phyloP scores from a whole-genome alignment of 768 basidiomycete genomes.

The Dioszegia hungarica region DNA sequence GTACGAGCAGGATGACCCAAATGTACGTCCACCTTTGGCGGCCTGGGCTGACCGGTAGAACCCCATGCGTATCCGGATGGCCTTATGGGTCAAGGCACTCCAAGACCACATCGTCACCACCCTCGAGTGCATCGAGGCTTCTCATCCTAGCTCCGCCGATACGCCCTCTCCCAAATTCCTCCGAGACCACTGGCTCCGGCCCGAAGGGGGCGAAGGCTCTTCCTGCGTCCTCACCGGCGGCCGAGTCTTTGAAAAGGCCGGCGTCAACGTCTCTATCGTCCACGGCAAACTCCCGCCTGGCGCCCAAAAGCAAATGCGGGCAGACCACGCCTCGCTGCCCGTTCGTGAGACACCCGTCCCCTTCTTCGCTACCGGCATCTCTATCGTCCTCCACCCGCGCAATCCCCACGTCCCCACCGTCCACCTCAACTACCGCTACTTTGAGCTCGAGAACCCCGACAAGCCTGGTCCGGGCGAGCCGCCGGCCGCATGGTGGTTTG shows the following conservation, averaged over 20 bases:
- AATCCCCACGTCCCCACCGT: constrained; percentile 92
- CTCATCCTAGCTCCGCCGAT: constrained; percentile 48
- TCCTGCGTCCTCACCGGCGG: constrained; percentile 69
- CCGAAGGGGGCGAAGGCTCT: constrained; percentile 64
- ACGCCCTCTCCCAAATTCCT: constrained; percentile 56
- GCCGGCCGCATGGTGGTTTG: constrained; percentile 96
- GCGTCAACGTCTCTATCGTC: constrained; percentile 89
- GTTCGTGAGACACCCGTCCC: constrained; percentile 58
- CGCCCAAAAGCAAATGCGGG: constrained; percentile 90
- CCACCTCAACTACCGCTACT: constrained; percentile 95
- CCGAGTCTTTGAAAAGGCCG: constrained; percentile 84
- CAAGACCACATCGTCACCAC: constrained; percentile 73
- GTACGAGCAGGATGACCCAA: constrained; percentile 44
- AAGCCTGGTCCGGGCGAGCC: constrained; percentile 19
- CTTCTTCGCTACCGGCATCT: constrained; percentile 89
- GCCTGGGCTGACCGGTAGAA: constrained; percentile 26
- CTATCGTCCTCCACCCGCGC: constrained; percentile 86
- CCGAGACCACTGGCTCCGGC: constrained; percentile 65
- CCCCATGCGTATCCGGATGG: constrained; percentile 71
- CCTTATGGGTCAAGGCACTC: constrained; percentile 67
- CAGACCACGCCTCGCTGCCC: constrained; percentile 66
- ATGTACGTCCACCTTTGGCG: constrained; percentile 18
- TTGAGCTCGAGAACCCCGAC: constrained; percentile 66
- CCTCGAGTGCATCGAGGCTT: constrained; percentile 73
- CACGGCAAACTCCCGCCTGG: constrained; percentile 80